These are phyloP conservation scores for Polygonum aviculare DNA, from an alignment of 148 eudicot genomes.

Conservation along the genomic window DNA sequence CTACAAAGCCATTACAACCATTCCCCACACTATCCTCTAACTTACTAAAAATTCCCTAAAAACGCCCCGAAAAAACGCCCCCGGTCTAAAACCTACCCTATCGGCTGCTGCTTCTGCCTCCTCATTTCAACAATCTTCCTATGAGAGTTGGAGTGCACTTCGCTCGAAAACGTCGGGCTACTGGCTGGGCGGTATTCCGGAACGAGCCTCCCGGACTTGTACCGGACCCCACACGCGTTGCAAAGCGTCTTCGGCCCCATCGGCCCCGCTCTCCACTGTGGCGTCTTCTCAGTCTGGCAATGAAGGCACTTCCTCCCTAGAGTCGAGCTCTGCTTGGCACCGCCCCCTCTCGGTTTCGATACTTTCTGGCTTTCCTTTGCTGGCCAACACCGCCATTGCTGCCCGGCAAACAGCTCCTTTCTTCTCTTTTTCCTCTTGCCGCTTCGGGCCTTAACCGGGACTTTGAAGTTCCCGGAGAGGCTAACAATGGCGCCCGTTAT, in stretches of 20 bases:
- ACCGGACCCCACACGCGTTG: constrained; percentile 89
- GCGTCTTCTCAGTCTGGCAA: constrained; percentile 72
- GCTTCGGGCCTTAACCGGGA: constrained; percentile 42
- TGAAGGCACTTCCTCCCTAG: constrained; percentile 66
- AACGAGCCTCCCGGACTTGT: constrained; percentile 78
- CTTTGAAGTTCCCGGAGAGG: constrained; percentile 25
- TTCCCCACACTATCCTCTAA: background rate
- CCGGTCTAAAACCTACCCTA: background rate
- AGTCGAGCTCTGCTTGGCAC: constrained; percentile 11
- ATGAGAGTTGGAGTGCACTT: constrained; percentile 79
- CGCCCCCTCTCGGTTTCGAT: constrained; percentile 2
- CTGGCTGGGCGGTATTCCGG: constrained; percentile 83
- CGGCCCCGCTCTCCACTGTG: constrained; percentile 90
- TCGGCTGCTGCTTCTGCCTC: constrained; percentile 39
- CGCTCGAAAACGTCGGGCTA: constrained; percentile 71
- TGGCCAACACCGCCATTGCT: constrained; percentile 20
- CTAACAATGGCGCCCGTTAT: background rate
- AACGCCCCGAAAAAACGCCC: background rate
- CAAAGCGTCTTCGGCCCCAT: constrained; percentile 83
- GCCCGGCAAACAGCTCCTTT: constrained; percentile 10
- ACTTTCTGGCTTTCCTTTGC: background rate
- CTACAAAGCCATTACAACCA: constrained; percentile 9
- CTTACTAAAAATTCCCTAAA: background rate
- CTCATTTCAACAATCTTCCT: constrained; percentile 82
- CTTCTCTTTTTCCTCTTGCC: constrained; percentile 35